Base-by-base conservation (phyloP, 2,329 filamentous ascomycete species). In the Cryoendolithus antarcticus region DNA sequence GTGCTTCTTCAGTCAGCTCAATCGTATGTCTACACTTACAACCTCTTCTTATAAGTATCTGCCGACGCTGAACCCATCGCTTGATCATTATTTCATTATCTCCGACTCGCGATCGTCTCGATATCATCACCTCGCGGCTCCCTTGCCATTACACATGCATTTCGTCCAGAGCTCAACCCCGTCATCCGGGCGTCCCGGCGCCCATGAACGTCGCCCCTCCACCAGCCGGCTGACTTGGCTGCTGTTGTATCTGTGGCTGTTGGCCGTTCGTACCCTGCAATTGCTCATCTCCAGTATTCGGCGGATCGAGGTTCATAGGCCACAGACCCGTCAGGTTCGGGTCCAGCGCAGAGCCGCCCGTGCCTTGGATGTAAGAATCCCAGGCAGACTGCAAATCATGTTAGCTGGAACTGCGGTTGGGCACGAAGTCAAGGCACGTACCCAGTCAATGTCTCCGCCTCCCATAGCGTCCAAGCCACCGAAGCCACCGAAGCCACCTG, bases 281-380 rank as follows among this genome's bases (percentile, higher is more conserved):
- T 19, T 19, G 15, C 15, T 19, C 15, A 9, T 40, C 32, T 6
- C 33, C 38, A 34, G 37, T 40, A 6, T 40, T 32, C 15, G 38
- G 32, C 19, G 48, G 38, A 31, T 53, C 51, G 19, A 54, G 15
- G 33, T 65, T 64, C 61, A 65, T 63, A 0, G 64, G 63, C 51
- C 65, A 67, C 52, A 65, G 63, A 19, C 15, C 15, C 12, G 56
- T 57, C 41, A 57, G 58, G 2, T 59, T 50, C 36, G 67, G 64
- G 42, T 65, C 55, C 30, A 48, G 46, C 10, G 35, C 43, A 31
- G 44, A 49, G 21, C 28, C 19, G 31, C 39, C 35, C 30, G 50
- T 66, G 38, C 72, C 75, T 55, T 81, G 77, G 35, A 82, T 74
- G 49, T 80, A 82, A 5, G 69, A 74, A 53, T 82, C 78, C 77